These are phyloP conservation scores for Apostasia shenzhenica DNA, from an alignment of 106 monocot species.

Conservation along the genomic window DNA sequence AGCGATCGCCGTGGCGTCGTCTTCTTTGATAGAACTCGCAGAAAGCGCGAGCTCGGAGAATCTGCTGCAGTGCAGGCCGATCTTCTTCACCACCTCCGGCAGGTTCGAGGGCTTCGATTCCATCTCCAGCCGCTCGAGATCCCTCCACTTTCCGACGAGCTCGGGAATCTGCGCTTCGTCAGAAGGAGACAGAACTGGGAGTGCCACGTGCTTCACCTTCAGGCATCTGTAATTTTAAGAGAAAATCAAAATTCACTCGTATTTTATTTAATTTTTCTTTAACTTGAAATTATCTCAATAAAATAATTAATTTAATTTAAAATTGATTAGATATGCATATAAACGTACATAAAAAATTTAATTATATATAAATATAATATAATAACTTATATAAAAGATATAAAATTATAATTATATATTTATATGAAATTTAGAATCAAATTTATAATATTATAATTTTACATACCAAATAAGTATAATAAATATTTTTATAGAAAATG, in stretches of 20 bases:
- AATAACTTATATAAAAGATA: too few relatives aligned
- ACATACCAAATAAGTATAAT: too few relatives aligned
- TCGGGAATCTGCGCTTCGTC: conserved; percentile 2
- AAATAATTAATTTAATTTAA: too few relatives aligned
- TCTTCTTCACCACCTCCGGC: not conserved
- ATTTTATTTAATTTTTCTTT: too few relatives aligned
- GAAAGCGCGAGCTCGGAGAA: not conserved
- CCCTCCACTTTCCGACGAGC: conserved; percentile 6
- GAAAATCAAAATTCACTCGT: too few relatives aligned
- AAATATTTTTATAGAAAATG: too few relatives aligned
- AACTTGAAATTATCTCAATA: too few relatives aligned
- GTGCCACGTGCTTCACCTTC: not conserved
- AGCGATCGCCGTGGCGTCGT: conserved; percentile 7
- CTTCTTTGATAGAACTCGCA: not conserved
- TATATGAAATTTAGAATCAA: too few relatives aligned
- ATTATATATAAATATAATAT: not conserved
- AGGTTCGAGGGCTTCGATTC: conserved; percentile 4
- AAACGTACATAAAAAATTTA: not conserved
- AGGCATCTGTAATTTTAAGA: not conserved
- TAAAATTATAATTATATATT: too few relatives aligned
- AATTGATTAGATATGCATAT: too few relatives aligned
- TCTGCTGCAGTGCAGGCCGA: not conserved
- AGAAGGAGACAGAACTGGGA: not conserved
- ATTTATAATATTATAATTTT: too few relatives aligned
- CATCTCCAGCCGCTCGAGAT: conserved; percentile 6